A percentile compares a stretch with the other conserved stretches of the same genome.
Conservation (phyloP, 2,329 filamentous ascomycete genomes). For the Venturia effusa region DNA sequence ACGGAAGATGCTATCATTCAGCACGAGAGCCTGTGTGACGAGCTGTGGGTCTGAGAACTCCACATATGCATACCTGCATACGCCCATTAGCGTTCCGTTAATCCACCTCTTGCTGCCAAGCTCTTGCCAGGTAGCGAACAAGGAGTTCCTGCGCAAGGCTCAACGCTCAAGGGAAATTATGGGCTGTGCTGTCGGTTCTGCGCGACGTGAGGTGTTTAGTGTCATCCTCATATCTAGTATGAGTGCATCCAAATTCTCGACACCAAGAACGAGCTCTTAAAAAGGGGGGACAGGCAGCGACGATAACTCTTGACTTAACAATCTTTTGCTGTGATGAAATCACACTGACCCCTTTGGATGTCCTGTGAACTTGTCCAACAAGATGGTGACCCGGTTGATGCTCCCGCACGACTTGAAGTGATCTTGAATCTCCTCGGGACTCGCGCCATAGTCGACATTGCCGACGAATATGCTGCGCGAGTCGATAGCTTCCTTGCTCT, state of each 20-base stretch:
- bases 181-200: not conserved
- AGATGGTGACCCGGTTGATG: slow-evolving; percentile 95
- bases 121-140: slow-evolving; percentile 47
- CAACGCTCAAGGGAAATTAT: slow-evolving; percentile 13
- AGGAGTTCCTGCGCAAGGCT: slow-evolving; percentile 2
- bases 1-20: slow-evolving; percentile 95
- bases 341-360: slow-evolving; percentile 90
- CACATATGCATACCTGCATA: slow-evolving; percentile 86
- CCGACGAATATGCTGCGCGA: slow-evolving; percentile 94
- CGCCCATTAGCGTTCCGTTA: slow-evolving; percentile 33
- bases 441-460: slow-evolving; percentile 95
- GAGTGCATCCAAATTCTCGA: not conserved
- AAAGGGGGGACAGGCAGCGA: not conserved
- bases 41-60: slow-evolving; percentile 92
- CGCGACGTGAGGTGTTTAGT: not conserved
- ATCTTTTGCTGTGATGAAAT: slow-evolving; percentile 6
- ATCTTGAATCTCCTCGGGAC: slow-evolving; percentile 94
- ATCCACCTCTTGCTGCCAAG: slow-evolving; percentile 38
- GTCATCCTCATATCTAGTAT: not conserved
- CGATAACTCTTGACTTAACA: slow-evolving; percentile 7
- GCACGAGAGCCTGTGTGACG: slow-evolving; percentile 82
- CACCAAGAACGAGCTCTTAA: not conserved
- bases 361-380: slow-evolving; percentile 95
- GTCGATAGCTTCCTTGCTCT: slow-evolving; percentile 94
- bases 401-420: slow-evolving; percentile 96